Evolutionary conservation across 2,329 filamentous ascomycete genomes (phyloP).

Genomic region (Arthrobotrys musiformis): DNA sequence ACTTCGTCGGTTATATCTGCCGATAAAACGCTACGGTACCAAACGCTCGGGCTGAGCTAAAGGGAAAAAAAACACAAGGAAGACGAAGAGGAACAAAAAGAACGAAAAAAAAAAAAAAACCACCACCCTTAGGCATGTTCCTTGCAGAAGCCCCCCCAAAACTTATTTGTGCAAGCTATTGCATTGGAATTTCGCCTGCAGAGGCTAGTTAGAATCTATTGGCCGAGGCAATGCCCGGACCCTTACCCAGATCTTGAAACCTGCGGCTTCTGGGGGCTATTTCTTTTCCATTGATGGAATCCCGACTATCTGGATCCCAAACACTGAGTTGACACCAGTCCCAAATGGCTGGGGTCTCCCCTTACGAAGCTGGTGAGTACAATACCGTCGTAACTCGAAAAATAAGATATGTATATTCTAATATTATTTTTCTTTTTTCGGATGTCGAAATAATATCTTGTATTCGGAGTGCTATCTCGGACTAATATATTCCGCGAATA

Average conservation of each 20-base stretch:
- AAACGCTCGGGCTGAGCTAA: constrained; percentile 14
- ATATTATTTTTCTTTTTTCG: no score
- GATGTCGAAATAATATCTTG: no score
- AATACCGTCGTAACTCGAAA: no score
- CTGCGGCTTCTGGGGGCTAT: constrained; percentile 14
- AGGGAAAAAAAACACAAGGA: background rate
- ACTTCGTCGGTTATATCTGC: constrained; percentile 15
- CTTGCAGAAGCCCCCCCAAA: constrained; percentile 14
- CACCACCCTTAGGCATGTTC: background rate
- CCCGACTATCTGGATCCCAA: background rate
- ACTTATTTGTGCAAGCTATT: background rate
- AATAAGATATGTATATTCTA: no score
- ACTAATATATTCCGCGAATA: no score
- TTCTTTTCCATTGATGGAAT: background rate
- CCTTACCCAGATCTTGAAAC: background rate
- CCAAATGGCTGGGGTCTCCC: no score
- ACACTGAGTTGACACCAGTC: no score
- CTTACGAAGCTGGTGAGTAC: no score
- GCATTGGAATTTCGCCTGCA: constrained; percentile 7
- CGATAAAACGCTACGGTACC: constrained; percentile 13
- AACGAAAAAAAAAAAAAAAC: background rate
- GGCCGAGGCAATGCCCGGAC: background rate
- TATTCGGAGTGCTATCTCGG: no score
- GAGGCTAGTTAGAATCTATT: background rate
- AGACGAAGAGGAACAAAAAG: no score